phyloP scores from a whole-genome alignment of 306 rosid species.

The Lathyrus tuberosus region DNA sequence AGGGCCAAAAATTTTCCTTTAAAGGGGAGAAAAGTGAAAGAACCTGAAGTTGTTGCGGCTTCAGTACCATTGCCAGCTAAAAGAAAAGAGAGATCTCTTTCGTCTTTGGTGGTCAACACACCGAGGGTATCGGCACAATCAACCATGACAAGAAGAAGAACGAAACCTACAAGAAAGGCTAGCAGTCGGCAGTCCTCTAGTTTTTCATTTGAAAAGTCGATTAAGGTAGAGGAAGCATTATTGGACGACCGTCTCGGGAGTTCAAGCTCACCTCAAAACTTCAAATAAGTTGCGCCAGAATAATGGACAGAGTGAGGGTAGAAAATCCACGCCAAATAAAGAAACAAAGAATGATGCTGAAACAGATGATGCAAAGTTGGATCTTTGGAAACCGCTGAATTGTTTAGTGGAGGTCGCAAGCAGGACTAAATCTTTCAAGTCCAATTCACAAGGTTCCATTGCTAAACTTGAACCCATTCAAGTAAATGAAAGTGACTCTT shows the following conservation, averaged over 20 bases:
- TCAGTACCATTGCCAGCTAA: constrained; percentile 65
- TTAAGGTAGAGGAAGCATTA: constrained; percentile 66
- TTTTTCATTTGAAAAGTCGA: constrained; percentile 58
- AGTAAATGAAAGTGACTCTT: constrained; percentile 48
- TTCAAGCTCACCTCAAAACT: constrained; percentile 70
- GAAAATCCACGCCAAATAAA: constrained; percentile 52
- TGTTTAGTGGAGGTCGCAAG: constrained; percentile 90
- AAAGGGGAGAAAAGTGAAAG: constrained; percentile 65
- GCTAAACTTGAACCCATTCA: constrained; percentile 55
- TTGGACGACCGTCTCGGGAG: constrained; percentile 57
- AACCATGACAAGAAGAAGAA: constrained; percentile 81
- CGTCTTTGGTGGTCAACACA: constrained; percentile 86
- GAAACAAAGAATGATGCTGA: constrained; percentile 68
- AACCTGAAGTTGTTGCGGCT: constrained; percentile 60
- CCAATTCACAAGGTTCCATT: constrained; percentile 64
- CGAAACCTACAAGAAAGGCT: constrained; percentile 82
- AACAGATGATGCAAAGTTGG: constrained; percentile 67
- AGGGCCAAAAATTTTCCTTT: constrained; percentile 86
- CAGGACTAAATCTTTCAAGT: constrained; percentile 79
- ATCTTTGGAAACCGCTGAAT: constrained; percentile 93
- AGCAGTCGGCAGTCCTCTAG: constrained; percentile 58
- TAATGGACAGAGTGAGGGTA: constrained; percentile 70
- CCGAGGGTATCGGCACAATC: constrained; percentile 80
- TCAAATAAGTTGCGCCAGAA: constrained; percentile 58
- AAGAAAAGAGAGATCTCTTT: constrained; percentile 96